Conservation (phyloP, 2,329 filamentous ascomycete species). For the Tothia fuscella region DNA sequence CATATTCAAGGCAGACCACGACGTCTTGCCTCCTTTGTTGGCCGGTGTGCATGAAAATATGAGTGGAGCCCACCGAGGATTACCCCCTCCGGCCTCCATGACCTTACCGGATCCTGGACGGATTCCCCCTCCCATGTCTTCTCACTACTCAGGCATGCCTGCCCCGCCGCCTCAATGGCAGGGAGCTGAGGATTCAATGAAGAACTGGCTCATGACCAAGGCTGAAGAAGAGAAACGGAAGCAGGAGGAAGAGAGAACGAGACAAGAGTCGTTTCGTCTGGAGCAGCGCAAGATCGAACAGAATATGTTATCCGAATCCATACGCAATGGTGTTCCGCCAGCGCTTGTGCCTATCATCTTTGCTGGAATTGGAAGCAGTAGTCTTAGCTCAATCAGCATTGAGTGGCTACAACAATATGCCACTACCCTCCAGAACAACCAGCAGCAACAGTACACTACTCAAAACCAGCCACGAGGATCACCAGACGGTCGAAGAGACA, state of each 20-base stretch:
- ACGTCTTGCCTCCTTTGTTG: constrained; percentile 7
- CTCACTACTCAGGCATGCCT: constrained; percentile 28
- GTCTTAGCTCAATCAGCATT: constrained; percentile 34
- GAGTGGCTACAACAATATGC: constrained; percentile 41
- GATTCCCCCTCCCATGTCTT: constrained; percentile 19
- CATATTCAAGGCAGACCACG: constrained; percentile 5
- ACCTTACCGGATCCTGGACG: constrained; percentile 36
- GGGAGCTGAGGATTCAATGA: constrained; percentile 39
- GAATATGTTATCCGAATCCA: constrained; percentile 39
- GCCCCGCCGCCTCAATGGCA: constrained; percentile 36
- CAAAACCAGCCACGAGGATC: constrained; percentile 25
- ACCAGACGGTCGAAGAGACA: constrained; percentile 29
- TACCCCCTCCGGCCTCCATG: constrained; percentile 42
- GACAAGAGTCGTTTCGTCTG: constrained; percentile 36
- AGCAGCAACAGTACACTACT: constrained; percentile 27
- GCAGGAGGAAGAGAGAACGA: constrained; percentile 42
- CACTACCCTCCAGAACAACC: constrained; percentile 31
- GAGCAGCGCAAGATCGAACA: constrained; percentile 42
- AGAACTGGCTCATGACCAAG: constrained; percentile 39
- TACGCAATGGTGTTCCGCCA: constrained; percentile 39
- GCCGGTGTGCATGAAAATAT: constrained; percentile 20
- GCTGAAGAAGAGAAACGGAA: constrained; percentile 40
- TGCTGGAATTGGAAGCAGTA: constrained; percentile 38
- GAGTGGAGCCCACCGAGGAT: constrained; percentile 40
- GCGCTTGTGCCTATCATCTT: constrained; percentile 42